phyloP scores from a whole-genome alignment of 2,329 filamentous ascomycete genomes.

The Calonectria naviculata region DNA sequence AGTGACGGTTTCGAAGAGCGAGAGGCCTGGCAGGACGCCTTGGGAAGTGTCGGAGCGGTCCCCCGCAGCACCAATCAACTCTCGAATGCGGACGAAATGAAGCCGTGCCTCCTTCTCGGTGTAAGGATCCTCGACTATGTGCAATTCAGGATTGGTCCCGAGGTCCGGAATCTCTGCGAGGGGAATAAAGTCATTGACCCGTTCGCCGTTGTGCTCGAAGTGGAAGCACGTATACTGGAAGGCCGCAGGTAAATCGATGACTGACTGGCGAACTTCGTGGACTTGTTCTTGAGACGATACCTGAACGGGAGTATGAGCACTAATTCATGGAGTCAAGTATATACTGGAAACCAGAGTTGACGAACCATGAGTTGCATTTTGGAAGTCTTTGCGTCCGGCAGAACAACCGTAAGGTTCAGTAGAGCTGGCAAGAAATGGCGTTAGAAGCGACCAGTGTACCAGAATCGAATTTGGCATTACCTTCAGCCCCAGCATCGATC shows the following conservation, averaged over 20 bases:
- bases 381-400: conserved; percentile 79
- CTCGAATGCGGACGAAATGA: conserved; percentile 90
- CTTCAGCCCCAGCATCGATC: conserved; percentile 46
- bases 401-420: conserved; percentile 77
- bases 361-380: conserved; percentile 88
- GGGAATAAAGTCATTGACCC: conserved; percentile 95
- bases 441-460: conserved; percentile 25
- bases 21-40: conserved; percentile 85
- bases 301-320: conserved; percentile 55
- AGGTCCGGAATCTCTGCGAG: conserved; percentile 89
- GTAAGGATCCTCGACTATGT: conserved; percentile 92
- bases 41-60: conserved; percentile 89
- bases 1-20: conserved; percentile 85
- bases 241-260: conserved; percentile 91
- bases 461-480: conserved; percentile 35
- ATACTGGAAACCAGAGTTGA: conserved; percentile 26
- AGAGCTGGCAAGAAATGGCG: conserved; percentile 52
- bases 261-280: conserved; percentile 95
- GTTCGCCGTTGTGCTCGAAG: conserved; percentile 87
- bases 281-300: conserved; percentile 95
- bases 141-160: conserved; percentile 79
- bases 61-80: conserved; percentile 92
- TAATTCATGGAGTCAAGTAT: neutral
- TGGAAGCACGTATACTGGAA: conserved; percentile 99
- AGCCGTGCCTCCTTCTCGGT: conserved; percentile 98